These are phyloP conservation scores for Saccharomycopsis hybrid DNA, from an alignment of 1,139 yeast genomes.

Conservation along the genomic window DNA sequence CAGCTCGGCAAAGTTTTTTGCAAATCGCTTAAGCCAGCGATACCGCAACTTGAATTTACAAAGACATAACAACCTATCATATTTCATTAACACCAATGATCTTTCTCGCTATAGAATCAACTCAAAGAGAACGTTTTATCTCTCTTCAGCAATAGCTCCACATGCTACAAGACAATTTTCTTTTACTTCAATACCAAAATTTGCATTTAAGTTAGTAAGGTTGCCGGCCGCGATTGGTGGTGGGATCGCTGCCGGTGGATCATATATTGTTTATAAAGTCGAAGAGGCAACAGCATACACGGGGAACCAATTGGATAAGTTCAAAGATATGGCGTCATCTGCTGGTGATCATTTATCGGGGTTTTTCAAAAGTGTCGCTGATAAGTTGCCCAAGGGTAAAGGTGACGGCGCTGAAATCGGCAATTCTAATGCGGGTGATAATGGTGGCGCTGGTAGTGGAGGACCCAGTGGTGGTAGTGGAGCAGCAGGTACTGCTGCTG, in stretches of 20 bases:
- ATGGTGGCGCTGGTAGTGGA: constrained; percentile 29
- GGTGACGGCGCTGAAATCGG: constrained; percentile 27
- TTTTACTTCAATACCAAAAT: constrained; percentile 40
- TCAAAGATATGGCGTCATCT: constrained; percentile 47
- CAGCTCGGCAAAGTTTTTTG: background rate
- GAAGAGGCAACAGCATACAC: constrained; percentile 78
- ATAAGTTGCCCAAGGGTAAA: constrained; percentile 23
- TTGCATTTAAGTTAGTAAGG: constrained; percentile 50
- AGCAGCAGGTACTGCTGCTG: constrained; percentile 31
- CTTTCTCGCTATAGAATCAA: background rate
- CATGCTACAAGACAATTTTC: background rate
- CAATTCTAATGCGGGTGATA: constrained; percentile 26
- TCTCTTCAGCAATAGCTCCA: background rate
- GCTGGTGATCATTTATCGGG: constrained; percentile 10
- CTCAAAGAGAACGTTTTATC: constrained; percentile 4
- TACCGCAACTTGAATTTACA: constrained; percentile 2
- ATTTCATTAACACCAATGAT: constrained; percentile 2
- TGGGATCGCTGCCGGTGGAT: constrained; percentile 89
- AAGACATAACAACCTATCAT: constrained; percentile 7
- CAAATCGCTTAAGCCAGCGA: background rate
- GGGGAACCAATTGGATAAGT: constrained; percentile 52
- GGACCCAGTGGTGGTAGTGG: constrained; percentile 22
- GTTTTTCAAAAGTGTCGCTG: constrained; percentile 8
- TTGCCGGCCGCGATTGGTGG: constrained; percentile 84
- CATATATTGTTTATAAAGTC: constrained; percentile 84